Base-by-base conservation (phyloP, 345 rosid genomes). In the Murraya koenigii region DNA sequence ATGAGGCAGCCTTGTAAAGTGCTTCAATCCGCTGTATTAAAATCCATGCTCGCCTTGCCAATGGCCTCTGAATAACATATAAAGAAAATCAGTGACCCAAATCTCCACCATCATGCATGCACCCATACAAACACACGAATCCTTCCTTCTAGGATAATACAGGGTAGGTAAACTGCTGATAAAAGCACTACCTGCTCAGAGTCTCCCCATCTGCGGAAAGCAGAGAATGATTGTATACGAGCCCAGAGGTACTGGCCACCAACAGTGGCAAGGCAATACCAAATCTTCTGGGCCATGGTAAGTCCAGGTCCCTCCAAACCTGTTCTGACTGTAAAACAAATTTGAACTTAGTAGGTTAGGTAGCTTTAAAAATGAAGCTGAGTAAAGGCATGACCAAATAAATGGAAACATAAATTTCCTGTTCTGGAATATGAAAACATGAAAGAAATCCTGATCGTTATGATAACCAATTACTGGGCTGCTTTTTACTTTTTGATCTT, bases 141-240 rank as follows among this genome's bases (percentile, higher is more conserved):
- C 11, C 55, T 38, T 28, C 13, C 11, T 75, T 64, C 39, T 25
- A 47, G 62, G 32, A 75, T 44, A 30, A 32, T 17, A 30, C 28
- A 52, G 26, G 14, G 35, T 20, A 28, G 25, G 36, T 52, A 26
- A 33, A 19, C 19, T 7, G 54, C 19, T 8, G 22, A 38, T 20
- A 49, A 11, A 38, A 71, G 33, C 71, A 36, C 28, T 25, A 92
- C 95, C 98, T 90, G 97, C 79, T 92, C 95, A 81, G 99, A 90
- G 82, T 94, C 91, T 76, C 97, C 99, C 99, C 98, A 96, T 86
- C 97, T 86, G 62, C 97, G 94, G 79, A 96, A 96, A 76, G 98
- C 98, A 69, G 99, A 96, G 80, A 96, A 96, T 0, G 97, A 91
- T 77, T 94, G 97, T 75, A 92, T 77, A 59, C 98, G 92, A 71